A percentile compares a stretch with the other conserved stretches of the same genome.
Evolutionary conservation across 805 yeast genomes (phyloP).

Genomic region (Candida nanaspora): DNA sequence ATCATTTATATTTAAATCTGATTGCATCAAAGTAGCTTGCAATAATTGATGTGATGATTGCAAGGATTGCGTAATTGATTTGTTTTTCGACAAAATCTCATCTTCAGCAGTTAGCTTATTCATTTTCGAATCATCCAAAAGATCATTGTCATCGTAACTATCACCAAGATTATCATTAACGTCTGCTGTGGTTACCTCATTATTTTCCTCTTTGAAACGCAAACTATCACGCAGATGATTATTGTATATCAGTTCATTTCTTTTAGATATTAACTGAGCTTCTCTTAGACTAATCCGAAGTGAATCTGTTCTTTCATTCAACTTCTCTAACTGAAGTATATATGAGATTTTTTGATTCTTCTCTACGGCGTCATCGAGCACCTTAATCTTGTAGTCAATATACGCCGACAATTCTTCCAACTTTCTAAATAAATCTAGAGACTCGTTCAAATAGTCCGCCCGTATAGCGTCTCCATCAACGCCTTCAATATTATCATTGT

Average conservation of each 20-base stretch:
- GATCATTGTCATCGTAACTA: no score
- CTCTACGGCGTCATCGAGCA: not conserved
- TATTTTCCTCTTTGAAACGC: slow-evolving; percentile 7
- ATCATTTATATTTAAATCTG: slow-evolving; percentile 42
- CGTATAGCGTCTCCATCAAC: not conserved
- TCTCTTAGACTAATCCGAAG: slow-evolving; percentile 19
- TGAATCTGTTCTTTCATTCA: slow-evolving; percentile 18
- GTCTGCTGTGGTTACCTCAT: not conserved
- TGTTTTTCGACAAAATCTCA: slow-evolving; percentile 38
- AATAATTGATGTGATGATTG: slow-evolving; percentile 42
- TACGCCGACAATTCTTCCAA: slow-evolving; percentile 1
- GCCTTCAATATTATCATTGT: slow-evolving; percentile 5
- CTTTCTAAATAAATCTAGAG: slow-evolving; percentile 3
- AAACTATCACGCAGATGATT: slow-evolving; percentile 3
- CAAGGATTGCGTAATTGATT: slow-evolving; percentile 37
- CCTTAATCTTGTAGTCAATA: slow-evolving; percentile 1
- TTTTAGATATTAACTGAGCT: slow-evolving; percentile 19
- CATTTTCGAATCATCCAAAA: slow-evolving; percentile 21
- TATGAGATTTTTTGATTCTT: not conserved
- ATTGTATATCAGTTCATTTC: slow-evolving; percentile 8
- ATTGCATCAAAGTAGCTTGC: slow-evolving; percentile 42
- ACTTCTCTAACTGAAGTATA: slow-evolving; percentile 3
- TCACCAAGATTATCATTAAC: slow-evolving; percentile 11
- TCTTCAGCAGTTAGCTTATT: slow-evolving; percentile 28
- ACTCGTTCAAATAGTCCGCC: slow-evolving; percentile 1